Conservation (phyloP, 2,329 filamentous ascomycete genomes). For the Tolypocladium capitatum region DNA sequence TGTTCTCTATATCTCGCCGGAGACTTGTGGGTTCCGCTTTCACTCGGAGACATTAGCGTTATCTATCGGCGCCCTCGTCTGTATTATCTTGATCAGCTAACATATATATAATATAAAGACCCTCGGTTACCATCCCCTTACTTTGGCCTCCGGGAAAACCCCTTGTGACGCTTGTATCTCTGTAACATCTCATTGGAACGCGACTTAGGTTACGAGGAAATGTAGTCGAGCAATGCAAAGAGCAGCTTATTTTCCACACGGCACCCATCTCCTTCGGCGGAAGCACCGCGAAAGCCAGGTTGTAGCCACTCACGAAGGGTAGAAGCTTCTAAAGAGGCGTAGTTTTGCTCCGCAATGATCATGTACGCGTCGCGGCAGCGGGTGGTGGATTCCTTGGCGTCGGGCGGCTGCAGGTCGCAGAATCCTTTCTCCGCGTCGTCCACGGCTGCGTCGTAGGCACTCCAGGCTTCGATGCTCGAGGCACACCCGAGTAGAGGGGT, state of each 20-base stretch:
- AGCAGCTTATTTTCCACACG: slow-evolving; percentile 15
- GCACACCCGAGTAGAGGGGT: background rate
- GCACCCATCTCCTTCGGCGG: slow-evolving; percentile 12
- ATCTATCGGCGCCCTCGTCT: too few relatives aligned
- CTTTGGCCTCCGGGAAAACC: too few relatives aligned
- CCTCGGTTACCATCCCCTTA: too few relatives aligned
- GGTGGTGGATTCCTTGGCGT: slow-evolving; percentile 14
- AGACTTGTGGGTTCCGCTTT: too few relatives aligned
- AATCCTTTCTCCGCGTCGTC: slow-evolving; percentile 1
- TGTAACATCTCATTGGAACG: too few relatives aligned
- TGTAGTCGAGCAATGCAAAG: slow-evolving; percentile 12
- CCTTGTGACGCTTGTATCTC: too few relatives aligned
- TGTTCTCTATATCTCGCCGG: too few relatives aligned
- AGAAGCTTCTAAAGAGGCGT: slow-evolving; percentile 9
- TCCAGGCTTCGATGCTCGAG: background rate
- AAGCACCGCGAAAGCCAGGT: slow-evolving; percentile 13
- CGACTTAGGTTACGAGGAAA: background rate
- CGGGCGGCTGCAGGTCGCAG: background rate
- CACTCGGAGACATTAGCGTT: too few relatives aligned
- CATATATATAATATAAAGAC: too few relatives aligned
- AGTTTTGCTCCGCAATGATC: slow-evolving; percentile 18
- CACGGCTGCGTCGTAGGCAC: background rate
- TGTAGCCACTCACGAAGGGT: slow-evolving; percentile 12
- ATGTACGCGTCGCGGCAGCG: slow-evolving; percentile 18
- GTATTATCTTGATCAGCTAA: too few relatives aligned